Evolutionary conservation across 2,329 filamentous ascomycete species (phyloP).

Genomic region (Aspergillus ibericus): DNA sequence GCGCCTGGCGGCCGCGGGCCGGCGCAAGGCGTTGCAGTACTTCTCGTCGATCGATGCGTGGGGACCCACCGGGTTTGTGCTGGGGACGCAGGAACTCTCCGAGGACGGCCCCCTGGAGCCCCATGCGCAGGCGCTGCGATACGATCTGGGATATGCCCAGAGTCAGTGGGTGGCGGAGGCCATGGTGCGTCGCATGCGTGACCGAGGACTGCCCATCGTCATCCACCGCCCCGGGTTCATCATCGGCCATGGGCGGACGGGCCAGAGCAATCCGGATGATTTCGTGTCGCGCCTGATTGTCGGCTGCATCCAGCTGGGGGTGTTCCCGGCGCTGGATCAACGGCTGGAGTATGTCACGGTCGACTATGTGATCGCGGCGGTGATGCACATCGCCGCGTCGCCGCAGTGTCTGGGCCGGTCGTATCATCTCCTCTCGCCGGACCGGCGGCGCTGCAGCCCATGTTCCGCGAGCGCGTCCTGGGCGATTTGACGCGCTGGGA

Average conservation of each 20-base stretch:
- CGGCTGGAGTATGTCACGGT: too few species aligned
- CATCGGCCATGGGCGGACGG: conserved; percentile 65
- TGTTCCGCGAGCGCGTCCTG: too few species aligned
- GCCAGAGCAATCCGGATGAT: conserved; percentile 68
- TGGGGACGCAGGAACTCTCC: conserved; percentile 1
- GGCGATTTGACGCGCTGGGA: too few species aligned
- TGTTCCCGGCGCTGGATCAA: neutral
- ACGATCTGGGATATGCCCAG: conserved; percentile 55
- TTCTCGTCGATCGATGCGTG: conserved; percentile 11
- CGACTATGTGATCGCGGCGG: too few species aligned
- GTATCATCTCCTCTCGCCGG: too few species aligned
- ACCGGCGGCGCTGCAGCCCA: too few species aligned
- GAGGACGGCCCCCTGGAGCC: conserved; percentile 11
- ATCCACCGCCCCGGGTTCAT: conserved; percentile 79
- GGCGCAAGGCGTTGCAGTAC: conserved; percentile 11
- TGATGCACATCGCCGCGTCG: too few species aligned
- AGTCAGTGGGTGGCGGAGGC: conserved; percentile 42
- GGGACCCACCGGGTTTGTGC: conserved; percentile 10
- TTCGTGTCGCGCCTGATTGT: conserved; percentile 78
- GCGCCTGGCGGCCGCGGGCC: conserved; percentile 1
- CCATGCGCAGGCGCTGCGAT: conserved; percentile 10
- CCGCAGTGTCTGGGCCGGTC: too few species aligned
- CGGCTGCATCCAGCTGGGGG: conserved; percentile 70
- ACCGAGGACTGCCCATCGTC: conserved; percentile 66
- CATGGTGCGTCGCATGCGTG: conserved; percentile 70